These are phyloP conservation scores for Sclerotinia minor DNA, from an alignment of 2,329 filamentous ascomycete genomes.

Conservation along the genomic window DNA sequence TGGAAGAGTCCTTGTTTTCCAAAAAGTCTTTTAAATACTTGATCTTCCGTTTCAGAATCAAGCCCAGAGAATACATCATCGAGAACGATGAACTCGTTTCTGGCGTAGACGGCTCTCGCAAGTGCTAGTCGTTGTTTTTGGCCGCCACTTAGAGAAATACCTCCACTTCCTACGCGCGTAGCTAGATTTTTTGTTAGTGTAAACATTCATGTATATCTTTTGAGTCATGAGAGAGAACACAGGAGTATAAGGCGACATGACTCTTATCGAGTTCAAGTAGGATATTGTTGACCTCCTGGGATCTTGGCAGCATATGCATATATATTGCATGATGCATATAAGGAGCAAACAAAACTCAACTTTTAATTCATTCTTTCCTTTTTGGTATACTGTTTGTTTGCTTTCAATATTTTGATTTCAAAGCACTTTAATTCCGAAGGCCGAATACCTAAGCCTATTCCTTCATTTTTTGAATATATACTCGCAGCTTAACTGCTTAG, in stretches of 20 bases:
- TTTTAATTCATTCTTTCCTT: too few species aligned
- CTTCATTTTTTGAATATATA: too few species aligned
- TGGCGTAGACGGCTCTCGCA: constrained; percentile 53
- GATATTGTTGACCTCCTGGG: too few species aligned
- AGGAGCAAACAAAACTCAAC: too few species aligned
- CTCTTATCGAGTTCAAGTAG: background rate
- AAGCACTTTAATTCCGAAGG: too few species aligned
- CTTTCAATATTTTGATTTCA: too few species aligned
- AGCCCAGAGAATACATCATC: constrained; percentile 41
- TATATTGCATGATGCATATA: too few species aligned
- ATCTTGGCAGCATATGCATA: too few species aligned
- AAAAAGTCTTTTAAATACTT: constrained; percentile 33
- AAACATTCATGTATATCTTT: background rate
- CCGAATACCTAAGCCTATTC: too few species aligned
- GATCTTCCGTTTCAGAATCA: constrained; percentile 37
- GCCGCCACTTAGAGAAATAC: constrained; percentile 42
- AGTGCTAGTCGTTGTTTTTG: constrained; percentile 52
- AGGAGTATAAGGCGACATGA: background rate
- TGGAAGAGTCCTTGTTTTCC: constrained; percentile 30
- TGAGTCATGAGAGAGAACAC: background rate
- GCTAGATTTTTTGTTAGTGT: constrained; percentile 25
- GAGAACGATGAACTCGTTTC: constrained; percentile 36
- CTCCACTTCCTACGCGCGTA: constrained; percentile 39
- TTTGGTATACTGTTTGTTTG: too few species aligned
- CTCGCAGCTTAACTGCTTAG: too few species aligned